Base-by-base conservation (phyloP, 2,329 filamentous ascomycete genomes). In the Zalaria obscura region DNA sequence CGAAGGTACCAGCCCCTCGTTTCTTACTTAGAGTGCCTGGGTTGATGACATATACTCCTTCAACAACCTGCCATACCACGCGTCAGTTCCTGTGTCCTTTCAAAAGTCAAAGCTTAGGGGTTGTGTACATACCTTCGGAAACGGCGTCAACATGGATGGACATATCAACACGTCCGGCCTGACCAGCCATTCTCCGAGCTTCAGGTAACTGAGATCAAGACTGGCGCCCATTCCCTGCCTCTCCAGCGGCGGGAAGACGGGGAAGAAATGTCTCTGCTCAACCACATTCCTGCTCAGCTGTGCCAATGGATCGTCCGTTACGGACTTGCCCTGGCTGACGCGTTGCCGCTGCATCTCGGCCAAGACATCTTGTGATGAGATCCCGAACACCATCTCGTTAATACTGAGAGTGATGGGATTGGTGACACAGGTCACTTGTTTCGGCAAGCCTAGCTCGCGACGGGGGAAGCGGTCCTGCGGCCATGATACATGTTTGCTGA, bases 381-480 rank as follows among this genome's bases (percentile, higher is more conserved):
- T 72, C 4, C 83, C 87, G 26, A 95, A 63, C 2, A 89, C 72
- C 35, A 80, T 73, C 61, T 96, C 91, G 61, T 98, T 98, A 48
- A 96, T 69, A 4, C 78, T 84, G 3, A 96, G 63, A 5, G 83
- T 86, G 70, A 93, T 89, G 1, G 91, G 91, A 56, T 96, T 96
- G 2, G 87, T 85, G 10, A 95, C 76, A 51, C 93, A 75, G 42
- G 75, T 78, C 7, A 74, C 81, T 43, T 80, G 71, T 57, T 85
- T 89, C 7, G 82, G 82, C 4, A 96, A 70, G 4, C 83, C 84
- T 5, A 93, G 72, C 11, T 88, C 82, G 52, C 78, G 83, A 48
- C 62, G 68, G 3, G 70, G 59, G 34, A 94, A 75, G 27, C 76
- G 74, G 56, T 84, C 80, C 55, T 85, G 80, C 0, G 88, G 86